Conservation (phyloP, 768 basidiomycete genomes). For the Mycena latifolia region DNA sequence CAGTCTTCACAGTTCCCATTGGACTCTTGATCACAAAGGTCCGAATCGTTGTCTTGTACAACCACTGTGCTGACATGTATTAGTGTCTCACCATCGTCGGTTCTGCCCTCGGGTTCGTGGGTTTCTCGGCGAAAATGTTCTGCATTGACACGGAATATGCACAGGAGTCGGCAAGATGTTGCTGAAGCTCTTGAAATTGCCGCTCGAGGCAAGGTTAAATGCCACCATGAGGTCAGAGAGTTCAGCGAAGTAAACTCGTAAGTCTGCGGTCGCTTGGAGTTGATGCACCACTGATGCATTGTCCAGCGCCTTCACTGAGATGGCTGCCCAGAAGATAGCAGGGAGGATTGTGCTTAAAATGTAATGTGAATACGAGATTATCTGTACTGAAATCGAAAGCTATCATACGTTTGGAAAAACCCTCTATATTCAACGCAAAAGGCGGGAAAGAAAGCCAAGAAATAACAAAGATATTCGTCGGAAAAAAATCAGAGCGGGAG, state of each 20-base stretch:
- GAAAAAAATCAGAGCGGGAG: too few species aligned
- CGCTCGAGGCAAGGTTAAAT: constrained; percentile 74
- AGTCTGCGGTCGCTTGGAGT: constrained; percentile 36
- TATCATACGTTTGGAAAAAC: too few species aligned
- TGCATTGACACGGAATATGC: constrained; percentile 13
- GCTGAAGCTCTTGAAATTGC: constrained; percentile 84
- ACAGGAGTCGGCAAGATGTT: constrained; percentile 81
- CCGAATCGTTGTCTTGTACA: background rate
- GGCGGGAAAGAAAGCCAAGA: too few species aligned
- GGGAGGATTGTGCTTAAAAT: constrained; percentile 48
- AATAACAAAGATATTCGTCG: too few species aligned
- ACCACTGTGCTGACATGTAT: background rate
- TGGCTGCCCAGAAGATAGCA: constrained; percentile 44
- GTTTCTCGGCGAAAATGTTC: background rate
- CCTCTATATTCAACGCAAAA: too few species aligned
- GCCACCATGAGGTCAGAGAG: constrained; percentile 58
- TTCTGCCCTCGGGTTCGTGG: constrained; percentile 50
- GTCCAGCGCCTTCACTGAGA: constrained; percentile 1
- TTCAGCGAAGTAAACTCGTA: constrained; percentile 66
- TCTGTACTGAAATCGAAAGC: too few species aligned
- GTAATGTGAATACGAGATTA: constrained; percentile 21
- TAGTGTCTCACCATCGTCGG: constrained; percentile 39
- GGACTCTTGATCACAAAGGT: constrained; percentile 51
- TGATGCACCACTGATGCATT: background rate
- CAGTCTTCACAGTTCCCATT: constrained; percentile 67